Conservation (phyloP, 225 moss, liverwort and hornwort species). For the Rhytidiadelphus loreus region DNA sequence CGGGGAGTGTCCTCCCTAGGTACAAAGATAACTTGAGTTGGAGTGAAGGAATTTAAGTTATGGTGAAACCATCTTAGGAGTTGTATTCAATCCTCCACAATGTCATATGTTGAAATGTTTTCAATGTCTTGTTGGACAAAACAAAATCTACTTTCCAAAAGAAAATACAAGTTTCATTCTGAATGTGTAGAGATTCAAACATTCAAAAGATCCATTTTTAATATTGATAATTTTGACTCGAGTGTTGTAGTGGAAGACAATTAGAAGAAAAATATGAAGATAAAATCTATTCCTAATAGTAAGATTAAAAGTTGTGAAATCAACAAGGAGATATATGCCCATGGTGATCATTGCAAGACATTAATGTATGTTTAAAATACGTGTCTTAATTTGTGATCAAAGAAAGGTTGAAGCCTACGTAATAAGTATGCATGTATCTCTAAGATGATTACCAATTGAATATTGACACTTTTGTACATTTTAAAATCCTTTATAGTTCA, state of each 20-base stretch:
- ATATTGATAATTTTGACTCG: background rate
- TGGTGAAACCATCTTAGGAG: background rate
- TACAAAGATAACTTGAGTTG: background rate
- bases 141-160: rapidly evolving
- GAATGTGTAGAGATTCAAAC: too few relatives aligned
- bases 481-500: background rate
- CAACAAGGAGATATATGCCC: background rate
- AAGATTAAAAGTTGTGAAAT: background rate
- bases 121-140: background rate
- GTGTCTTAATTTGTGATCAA: background rate
- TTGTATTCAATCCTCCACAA: background rate
- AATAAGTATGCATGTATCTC: background rate
- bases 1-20: too few relatives aligned
- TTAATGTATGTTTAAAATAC: background rate
- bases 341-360: background rate
- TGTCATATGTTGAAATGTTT: background rate
- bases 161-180: too few relatives aligned
- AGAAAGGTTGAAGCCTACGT: background rate
- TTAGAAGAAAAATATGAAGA: background rate
- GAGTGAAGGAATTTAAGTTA: background rate
- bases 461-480: background rate
- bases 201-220: background rate
- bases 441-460: background rate
- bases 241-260: background rate
- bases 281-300: background rate